Conservation (phyloP, 1,139 yeast species). For the Pichia sp. region DNA sequence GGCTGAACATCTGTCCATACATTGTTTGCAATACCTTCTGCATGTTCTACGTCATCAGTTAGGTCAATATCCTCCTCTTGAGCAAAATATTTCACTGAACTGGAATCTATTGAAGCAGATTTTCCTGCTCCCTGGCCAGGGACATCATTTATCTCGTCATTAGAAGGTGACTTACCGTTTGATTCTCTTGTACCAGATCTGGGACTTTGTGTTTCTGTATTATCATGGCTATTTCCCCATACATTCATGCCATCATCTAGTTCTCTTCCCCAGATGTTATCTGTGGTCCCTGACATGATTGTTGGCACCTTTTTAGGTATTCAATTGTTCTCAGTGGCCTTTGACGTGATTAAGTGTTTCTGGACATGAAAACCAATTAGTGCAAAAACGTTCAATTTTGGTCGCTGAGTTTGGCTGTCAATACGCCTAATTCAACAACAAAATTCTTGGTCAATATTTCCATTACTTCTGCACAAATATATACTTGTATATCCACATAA, state of each 20-base stretch:
- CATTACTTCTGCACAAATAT: too few relatives aligned
- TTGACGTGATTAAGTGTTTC: neutral
- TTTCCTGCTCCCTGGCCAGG: neutral
- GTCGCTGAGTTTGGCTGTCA: neutral
- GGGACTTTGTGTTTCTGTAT: neutral
- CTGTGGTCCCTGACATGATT: neutral
- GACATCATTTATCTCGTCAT: neutral
- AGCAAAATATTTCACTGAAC: neutral
- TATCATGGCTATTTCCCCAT: neutral
- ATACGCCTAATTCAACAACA: neutral
- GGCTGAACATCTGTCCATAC: neutral
- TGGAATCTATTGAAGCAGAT: neutral
- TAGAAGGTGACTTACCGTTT: neutral
- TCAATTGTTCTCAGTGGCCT: too few relatives aligned
- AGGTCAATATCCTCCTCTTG: neutral
- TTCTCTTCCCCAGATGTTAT: neutral
- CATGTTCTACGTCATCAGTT: neutral
- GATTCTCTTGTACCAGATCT: neutral
- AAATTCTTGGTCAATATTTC: too few relatives aligned
- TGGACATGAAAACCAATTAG: neutral
- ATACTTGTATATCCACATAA: too few relatives aligned
- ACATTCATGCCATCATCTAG: neutral
- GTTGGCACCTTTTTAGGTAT: neutral
- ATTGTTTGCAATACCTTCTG: neutral
- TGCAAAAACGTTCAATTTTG: neutral